phyloP scores from a whole-genome alignment of 176 grass and related monocot species.

The Aegilops bicornis region DNA sequence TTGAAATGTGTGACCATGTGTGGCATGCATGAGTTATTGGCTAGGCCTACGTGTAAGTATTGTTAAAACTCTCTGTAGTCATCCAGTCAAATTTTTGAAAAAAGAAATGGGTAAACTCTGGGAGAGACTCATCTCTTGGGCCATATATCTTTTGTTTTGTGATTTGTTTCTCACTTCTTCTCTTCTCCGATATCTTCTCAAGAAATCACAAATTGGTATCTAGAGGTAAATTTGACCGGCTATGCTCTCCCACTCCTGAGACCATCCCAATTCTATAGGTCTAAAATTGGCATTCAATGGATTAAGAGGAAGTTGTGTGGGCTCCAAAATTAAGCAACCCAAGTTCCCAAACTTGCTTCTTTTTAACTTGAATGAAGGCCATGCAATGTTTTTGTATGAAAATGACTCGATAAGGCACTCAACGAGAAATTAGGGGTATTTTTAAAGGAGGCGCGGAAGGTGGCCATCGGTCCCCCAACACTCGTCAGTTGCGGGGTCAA shows the following conservation, averaged over 20 bases:
- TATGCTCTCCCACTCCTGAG: not conserved
- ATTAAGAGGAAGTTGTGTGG: too few species aligned
- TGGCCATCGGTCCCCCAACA: too few species aligned
- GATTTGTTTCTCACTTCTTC: not conserved
- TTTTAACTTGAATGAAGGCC: too few species aligned
- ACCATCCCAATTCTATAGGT: not conserved
- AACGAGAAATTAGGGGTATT: too few species aligned
- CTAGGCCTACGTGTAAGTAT: not conserved
- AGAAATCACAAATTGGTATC: not conserved
- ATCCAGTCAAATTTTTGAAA: not conserved
- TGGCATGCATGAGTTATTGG: not conserved
- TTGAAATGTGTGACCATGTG: not conserved
- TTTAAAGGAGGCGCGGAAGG: too few species aligned
- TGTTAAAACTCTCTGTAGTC: not conserved
- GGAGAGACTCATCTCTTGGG: not conserved
- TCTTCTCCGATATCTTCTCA: not conserved
- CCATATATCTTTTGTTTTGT: not conserved
- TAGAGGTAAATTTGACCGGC: not conserved
- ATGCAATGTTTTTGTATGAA: too few species aligned
- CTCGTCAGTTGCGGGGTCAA: too few species aligned
- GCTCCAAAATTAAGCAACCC: too few species aligned
- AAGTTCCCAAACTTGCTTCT: too few species aligned
- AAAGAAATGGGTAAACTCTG: not conserved
- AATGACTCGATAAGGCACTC: too few species aligned
- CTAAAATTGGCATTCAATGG: too few species aligned